Evolutionary conservation across 148 eudicot species (phyloP), one percentile per base, ranked within the genome.

Genomic region (Vaccinium myrtillus): DNA sequence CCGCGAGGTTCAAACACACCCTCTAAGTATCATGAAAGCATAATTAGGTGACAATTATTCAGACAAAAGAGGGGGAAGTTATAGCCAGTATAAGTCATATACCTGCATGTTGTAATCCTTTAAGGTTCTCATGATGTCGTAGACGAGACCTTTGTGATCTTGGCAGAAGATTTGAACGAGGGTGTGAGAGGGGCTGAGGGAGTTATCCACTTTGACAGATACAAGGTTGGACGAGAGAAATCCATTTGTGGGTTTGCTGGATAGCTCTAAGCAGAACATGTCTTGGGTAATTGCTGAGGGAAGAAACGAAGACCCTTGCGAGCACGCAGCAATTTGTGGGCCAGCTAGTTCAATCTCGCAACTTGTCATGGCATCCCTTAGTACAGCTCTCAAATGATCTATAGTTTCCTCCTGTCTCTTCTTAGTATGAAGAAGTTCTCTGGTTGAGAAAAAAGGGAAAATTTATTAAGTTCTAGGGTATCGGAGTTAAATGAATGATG

Each of bases 71-170:
- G 6, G 3, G 23, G 48, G 32, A 18, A 18, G 13, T 67, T 69
- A 9, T 48, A 2, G 59, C 3, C 9, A 15, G 8, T 32, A 7
- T 11, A 16, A 74, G 56, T 73, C 79, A 63, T 54, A 7, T 83
- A 92, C 94, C 94, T 91, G 92, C 70, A 92, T 89, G 80, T 90
- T 92, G 85, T 91, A 92, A 82, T 92, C 94, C 88, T 92, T 92
- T 51, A 92, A 82, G 30, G 93, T 91, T 82, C 94, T 89, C 94
- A 90, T 90, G 79, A 88, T 87, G 79, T 92, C 93, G 54, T 92
- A 91, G 75, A 92, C 84, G 53, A 92, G 92, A 86, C 94, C 94
- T 81, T 84, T 89, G 55, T 92, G 91, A 86, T 91, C 94, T 84
- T 75, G 90, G 85, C 92, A 92, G 75, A 86, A 59, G 84, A 92